These are phyloP conservation scores for Epichloe baconii DNA, from an alignment of 2,329 filamentous ascomycete genomes.

Conservation along the genomic window DNA sequence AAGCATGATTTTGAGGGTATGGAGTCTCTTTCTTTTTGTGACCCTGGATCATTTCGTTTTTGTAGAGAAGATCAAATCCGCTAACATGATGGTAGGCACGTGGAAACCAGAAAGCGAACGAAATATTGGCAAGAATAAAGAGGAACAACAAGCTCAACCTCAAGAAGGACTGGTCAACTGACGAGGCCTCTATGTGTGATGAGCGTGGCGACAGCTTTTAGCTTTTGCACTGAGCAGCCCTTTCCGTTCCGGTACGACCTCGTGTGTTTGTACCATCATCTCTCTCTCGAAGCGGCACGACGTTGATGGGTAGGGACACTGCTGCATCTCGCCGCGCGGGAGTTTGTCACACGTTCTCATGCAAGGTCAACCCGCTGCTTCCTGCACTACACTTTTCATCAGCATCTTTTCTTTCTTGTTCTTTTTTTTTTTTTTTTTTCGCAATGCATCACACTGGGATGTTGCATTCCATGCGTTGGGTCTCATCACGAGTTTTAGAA, in stretches of 20 bases:
- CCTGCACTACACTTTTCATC: neutral
- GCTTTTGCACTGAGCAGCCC: no score
- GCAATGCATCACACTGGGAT: neutral
- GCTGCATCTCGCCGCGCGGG: neutral
- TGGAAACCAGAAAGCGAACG: constrained; percentile 65
- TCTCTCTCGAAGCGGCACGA: no score
- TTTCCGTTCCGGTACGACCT: neutral
- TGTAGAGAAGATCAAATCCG: constrained; percentile 8
- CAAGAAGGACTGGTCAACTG: neutral
- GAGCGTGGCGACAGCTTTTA: neutral
- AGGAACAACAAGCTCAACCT: constrained; percentile 4
- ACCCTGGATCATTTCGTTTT: neutral
- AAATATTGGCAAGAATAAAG: constrained; percentile 45
- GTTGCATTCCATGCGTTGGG: neutral
- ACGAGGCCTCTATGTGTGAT: neutral
- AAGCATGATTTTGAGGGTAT: constrained; percentile 92
- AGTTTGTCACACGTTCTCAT: neutral
- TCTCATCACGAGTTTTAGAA: neutral
- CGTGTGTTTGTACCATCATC: no score
- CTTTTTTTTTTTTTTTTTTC: no score
- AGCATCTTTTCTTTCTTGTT: neutral
- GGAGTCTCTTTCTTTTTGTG: constrained; percentile 10
- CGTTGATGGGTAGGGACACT: no score
- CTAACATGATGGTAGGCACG: constrained; percentile 36
- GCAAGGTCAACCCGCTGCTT: neutral